phyloP scores from a whole-genome alignment of 169 alveolate species.

The Neospora caninum region DNA sequence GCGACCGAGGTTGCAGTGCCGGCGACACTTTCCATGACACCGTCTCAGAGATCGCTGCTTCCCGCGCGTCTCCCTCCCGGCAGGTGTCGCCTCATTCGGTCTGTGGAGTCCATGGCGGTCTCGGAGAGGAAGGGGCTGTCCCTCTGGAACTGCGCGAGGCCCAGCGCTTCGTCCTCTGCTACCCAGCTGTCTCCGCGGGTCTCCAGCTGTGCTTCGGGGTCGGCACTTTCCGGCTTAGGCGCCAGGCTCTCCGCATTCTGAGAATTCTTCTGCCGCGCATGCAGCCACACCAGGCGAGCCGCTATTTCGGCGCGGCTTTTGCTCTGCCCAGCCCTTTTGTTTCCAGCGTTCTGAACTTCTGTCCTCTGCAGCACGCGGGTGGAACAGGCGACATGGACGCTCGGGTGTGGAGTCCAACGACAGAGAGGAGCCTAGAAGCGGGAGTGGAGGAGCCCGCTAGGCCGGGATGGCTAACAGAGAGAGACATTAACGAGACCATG shows the following conservation, averaged over 20 bases:
- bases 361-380: too few relatives aligned
- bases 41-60: neutral
- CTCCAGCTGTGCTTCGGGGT: neutral
- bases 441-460: too few relatives aligned
- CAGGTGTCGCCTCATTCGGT: neutral
- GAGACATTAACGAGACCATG: too few relatives aligned
- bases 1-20: neutral
- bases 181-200: neutral
- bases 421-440: too few relatives aligned
- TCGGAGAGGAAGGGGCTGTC: neutral
- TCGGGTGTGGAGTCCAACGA: too few relatives aligned
- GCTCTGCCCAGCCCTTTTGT: neutral
- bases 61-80: neutral
- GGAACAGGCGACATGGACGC: too few relatives aligned
- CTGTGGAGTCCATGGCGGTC: neutral
- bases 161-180: neutral
- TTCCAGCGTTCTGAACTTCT: neutral
- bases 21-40: neutral
- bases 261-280: neutral
- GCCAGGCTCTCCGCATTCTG: neutral
- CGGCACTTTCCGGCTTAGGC: neutral
- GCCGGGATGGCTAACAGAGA: too few relatives aligned
- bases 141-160: neutral
- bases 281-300: neutral
- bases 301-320: neutral